Evolutionary conservation across 805 yeast species (phyloP).

Genomic region (Ogataea salicorniae): DNA sequence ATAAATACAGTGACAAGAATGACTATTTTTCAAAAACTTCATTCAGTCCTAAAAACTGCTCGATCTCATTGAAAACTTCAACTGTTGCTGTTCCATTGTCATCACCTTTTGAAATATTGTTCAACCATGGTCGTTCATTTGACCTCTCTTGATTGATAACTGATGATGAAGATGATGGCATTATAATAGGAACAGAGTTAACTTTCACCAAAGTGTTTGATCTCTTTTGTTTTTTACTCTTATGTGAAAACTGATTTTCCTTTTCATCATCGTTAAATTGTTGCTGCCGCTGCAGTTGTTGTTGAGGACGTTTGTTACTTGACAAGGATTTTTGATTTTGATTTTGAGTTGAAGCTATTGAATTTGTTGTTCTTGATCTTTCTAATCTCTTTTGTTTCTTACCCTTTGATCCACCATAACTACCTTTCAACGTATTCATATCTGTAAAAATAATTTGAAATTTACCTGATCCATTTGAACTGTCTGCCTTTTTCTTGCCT

Average conservation of each 20-base stretch:
- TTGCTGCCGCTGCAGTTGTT: no score
- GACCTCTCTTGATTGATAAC: neutral
- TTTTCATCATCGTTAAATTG: neutral
- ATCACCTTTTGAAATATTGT: neutral
- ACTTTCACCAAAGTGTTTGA: slow-evolving; percentile 8
- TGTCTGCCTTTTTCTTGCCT: slow-evolving; percentile 6
- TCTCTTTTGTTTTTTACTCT: slow-evolving; percentile 9
- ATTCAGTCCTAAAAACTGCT: no score
- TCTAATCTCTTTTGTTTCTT: slow-evolving; percentile 13
- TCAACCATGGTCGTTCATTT: neutral
- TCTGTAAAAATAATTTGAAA: slow-evolving; percentile 44
- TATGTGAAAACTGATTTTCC: neutral
- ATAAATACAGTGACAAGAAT: no score
- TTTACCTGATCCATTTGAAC: slow-evolving; percentile 36
- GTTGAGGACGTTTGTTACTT: no score
- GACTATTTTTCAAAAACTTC: no score
- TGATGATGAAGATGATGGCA: slow-evolving; percentile 2
- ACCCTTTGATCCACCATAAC: slow-evolving; percentile 10
- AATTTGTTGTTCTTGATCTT: slow-evolving; percentile 14
- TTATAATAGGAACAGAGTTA: slow-evolving; percentile 11
- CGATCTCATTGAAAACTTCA: no score
- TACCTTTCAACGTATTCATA: slow-evolving; percentile 28
- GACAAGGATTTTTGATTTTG: neutral
- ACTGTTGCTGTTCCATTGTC: neutral
- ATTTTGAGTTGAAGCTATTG: slow-evolving; percentile 1